Evolutionary conservation across 2,329 filamentous ascomycete genomes (phyloP), one percentile per base, ranked within the genome.

Genomic region (Aspergillus eucalypticola): DNA sequence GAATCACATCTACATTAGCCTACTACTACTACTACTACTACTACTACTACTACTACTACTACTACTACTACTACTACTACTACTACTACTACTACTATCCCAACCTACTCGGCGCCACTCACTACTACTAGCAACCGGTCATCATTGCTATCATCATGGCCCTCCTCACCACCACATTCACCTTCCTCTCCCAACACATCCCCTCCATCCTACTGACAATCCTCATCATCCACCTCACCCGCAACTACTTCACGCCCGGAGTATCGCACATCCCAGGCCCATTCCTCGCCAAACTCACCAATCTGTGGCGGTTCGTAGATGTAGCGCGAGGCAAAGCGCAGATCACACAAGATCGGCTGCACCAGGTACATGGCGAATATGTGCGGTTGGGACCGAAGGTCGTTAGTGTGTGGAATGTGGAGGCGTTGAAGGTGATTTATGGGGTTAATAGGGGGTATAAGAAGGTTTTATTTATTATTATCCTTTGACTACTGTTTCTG

Each of bases 351-450:
- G 5, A 44, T 44, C 17, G 11, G n/a, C 11, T 44, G 8, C 41
- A 44, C 11, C 41, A 13, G 17, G 17, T 23, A 13, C 17, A 44
- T 44, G 41, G 41, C 8, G 41, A 44, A 19, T 44, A 44, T 21
- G 41, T 44, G 41, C 41, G 41, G 4, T 13, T 44, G 11, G 41
- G 41, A 13, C 41, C 68, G 38, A 65, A 69, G 17, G 62, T 68
- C 5, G 56, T 69, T 32, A 70, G 68, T 38, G 58, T 70, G 8
- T 55, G 54, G 39, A 52, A 69, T 41, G 46, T 65, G 29, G 67
- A 70, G 44, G 58, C 56, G 0, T n/a, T 64, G 17, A 68, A 64
- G 44, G 55, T 48, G 5, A 67, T 68, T 13, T 68, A 68, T 58
- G 64, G 66, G 2, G 66, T 67, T 17, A 67, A 67, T 7, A 64